These are phyloP conservation scores for Corinectria fuckeliana DNA, from an alignment of 2,329 filamentous ascomycete genomes.

Conservation along the genomic window DNA sequence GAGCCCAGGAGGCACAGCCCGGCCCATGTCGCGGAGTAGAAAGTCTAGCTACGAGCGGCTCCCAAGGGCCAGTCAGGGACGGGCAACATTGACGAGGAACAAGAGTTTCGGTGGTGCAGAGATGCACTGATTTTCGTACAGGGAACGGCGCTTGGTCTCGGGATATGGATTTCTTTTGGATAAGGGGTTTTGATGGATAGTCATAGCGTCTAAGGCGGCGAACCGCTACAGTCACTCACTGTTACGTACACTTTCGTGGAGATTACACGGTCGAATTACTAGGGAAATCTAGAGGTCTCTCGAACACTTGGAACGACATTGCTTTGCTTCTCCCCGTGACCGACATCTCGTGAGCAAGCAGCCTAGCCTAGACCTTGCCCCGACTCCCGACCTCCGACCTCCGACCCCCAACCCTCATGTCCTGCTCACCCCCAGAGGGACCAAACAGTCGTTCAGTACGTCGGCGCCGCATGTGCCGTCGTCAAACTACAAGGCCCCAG, in stretches of 20 bases:
- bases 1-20: conserved; percentile 39
- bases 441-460: neutral
- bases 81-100: conserved; percentile 55
- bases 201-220: neutral
- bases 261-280: neutral
- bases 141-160: conserved; percentile 15
- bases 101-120: conserved; percentile 58
- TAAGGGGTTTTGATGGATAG: neutral
- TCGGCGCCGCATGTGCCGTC: neutral
- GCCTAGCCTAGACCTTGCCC: neutral
- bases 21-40: conserved; percentile 39
- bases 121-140: conserved; percentile 29
- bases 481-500: conserved; percentile 40
- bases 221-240: neutral
- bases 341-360: neutral
- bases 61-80: conserved; percentile 52
- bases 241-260: neutral
- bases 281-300: neutral
- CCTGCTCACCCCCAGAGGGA: neutral
- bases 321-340: neutral
- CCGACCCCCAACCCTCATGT: neutral
- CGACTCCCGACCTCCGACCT: too few species aligned
- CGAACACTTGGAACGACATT: neutral
- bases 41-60: conserved; percentile 51
- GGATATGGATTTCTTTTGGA: neutral